These are phyloP conservation scores for Pseudozyma thailandica DNA, from an alignment of 1,284 basidiomycete species.

Conservation along the genomic window DNA sequence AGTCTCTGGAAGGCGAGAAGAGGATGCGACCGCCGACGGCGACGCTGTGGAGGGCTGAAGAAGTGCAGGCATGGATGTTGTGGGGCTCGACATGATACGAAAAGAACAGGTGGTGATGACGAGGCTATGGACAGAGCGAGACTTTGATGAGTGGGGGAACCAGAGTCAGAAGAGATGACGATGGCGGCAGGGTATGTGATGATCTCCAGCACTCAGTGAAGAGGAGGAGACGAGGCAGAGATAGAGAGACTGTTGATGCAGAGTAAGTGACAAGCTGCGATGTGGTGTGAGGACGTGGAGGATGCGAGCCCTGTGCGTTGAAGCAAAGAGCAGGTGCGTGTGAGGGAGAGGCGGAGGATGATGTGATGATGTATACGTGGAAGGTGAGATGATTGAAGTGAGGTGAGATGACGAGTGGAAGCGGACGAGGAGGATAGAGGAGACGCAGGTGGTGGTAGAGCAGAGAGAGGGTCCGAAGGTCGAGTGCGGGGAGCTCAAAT, in stretches of 20 bases:
- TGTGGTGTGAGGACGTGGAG: conserved; percentile 11
- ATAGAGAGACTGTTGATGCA: not conserved
- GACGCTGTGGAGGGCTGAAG: conserved; percentile 15
- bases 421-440: conserved; percentile 9
- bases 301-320: conserved; percentile 26
- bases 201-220: conserved; percentile 43
- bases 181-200: not conserved
- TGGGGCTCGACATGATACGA: conserved; percentile 32
- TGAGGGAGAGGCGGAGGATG: conserved; percentile 1
- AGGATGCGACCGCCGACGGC: conserved; percentile 18
- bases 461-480: conserved; percentile 2
- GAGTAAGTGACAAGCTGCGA: conserved; percentile 1
- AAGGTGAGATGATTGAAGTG: conserved; percentile 17
- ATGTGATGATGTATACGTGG: conserved; percentile 20
- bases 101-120: conserved; percentile 12
- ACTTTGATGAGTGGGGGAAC: conserved; percentile 5
- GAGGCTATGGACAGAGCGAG: conserved; percentile 1
- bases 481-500: conserved; percentile 13
- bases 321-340: conserved; percentile 20
- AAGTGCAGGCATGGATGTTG: conserved; percentile 9
- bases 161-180: not conserved
- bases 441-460: conserved; percentile 21
- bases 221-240: conserved; percentile 38
- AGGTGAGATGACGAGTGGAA: not conserved
- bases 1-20: conserved; percentile 31